phyloP scores from a whole-genome alignment of 768 basidiomycete species.

The Lactarius evosmus region DNA sequence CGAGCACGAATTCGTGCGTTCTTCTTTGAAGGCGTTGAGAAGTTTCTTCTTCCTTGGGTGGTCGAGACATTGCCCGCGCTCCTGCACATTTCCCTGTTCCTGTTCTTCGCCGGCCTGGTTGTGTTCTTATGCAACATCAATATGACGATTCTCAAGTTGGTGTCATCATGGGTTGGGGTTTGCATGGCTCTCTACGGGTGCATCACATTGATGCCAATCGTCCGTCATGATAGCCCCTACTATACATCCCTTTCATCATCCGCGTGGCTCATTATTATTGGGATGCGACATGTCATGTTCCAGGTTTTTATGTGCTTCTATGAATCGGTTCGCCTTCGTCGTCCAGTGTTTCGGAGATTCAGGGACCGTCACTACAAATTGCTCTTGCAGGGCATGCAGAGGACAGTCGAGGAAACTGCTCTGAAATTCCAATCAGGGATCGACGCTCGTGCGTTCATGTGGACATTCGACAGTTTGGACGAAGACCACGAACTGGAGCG shows the following conservation, averaged over 20 bases:
- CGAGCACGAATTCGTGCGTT: not conserved
- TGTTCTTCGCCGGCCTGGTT: not conserved
- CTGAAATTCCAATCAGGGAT: not conserved
- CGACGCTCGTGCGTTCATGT: not conserved
- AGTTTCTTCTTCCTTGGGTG: not conserved
- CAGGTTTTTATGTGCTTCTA: not conserved
- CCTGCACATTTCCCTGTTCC: not conserved
- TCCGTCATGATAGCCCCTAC: not conserved
- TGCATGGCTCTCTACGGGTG: not conserved
- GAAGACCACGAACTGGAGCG: not conserved
- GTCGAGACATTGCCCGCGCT: not conserved
- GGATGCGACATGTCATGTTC: not conserved
- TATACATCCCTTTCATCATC: not conserved
- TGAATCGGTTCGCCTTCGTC: no score
- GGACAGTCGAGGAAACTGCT: not conserved
- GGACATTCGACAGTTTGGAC: not conserved
- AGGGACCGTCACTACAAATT: not conserved
- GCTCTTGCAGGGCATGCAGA: not conserved
- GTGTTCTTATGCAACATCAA: not conserved
- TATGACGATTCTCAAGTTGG: not conserved
- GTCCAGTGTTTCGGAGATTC: no score
- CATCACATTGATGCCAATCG: not conserved
- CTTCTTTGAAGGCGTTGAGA: not conserved
- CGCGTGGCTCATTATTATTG: not conserved
- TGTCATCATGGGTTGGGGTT: not conserved